Evolutionary conservation across 345 rosid species (phyloP), one percentile per base, ranked within the genome.

Genomic region (Linum trigynum): DNA sequence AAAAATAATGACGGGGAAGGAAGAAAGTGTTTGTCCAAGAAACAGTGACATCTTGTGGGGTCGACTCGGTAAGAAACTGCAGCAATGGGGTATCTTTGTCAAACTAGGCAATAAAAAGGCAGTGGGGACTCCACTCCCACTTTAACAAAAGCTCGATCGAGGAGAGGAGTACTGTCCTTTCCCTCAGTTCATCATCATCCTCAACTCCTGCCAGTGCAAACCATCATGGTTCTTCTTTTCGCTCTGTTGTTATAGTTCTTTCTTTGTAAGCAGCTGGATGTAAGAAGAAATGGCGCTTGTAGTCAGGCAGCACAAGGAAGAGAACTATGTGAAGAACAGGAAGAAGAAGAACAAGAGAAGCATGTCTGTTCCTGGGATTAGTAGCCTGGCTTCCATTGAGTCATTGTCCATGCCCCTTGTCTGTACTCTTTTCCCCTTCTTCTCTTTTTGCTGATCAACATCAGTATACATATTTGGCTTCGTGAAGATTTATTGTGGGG

Each of bases 341-440:
- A 17, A 17, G 36, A 57, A 57, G 59, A 57, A 57, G 61, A 57
- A 57, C 38, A 9, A 23, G 11, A 57, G 32, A 37, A 57, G 61
- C 61, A 17, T 57, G 61, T 37, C 61, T 17, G 38, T 57, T 57
- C 61, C 38, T 57, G 61, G 61, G 23, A 57, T 37, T 23, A 17
- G 35, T 23, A 84, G 82, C 70, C 89, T 92, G 61, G 98, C 97
- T 56, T 84, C 88, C 69, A 65, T 82, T 1, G 98, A 91, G 73
- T 88, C 91, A 8, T 73, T 90, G 55, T 82, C 96, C 56, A 68
- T 84, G 84, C 98, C 98, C 35, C 96, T 88, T 67, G 98, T 92
- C 55, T n/a, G 95, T 85, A 59, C 71, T 56, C 63, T 68, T 73
- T 68, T 37, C 66, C 15, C 59, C 40, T 51, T 32, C 60, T 23